Base-by-base conservation (phyloP, 169 alveolate species). In the Cryptosporidium parvum region DNA sequence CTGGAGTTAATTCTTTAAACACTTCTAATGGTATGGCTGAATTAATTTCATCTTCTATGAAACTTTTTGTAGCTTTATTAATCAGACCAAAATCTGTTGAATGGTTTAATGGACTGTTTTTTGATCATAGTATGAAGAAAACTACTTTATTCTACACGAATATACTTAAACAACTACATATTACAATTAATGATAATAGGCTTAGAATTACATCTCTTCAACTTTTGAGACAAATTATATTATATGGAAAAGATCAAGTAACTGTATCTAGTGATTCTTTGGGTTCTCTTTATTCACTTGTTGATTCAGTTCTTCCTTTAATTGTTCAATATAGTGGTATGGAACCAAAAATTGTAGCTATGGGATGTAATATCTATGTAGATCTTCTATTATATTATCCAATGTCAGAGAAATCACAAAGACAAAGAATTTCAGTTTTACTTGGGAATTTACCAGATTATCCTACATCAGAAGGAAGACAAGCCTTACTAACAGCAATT, bases 391-490 rank as follows among this genome's bases (percentile, higher is more conserved):
- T 80, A 42, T 80, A 62, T 42, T 80, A 80, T 59, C 89, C 89
- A 62, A 80, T 80, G 89, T 59, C 75, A n/a, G 68, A 59, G 14
- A 29, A 16, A 9, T 59, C 75, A 33, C 89, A 80, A 51, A 80
- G 67, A 39, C 73, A 65, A 44, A 80, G 89, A 48, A 65, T 80
- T 31, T 80, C 89, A 5, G 35, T 80, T n/a, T 31, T 80, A 26
- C 48, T 80, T 9, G 89, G 62, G 62, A 80, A 80, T 33, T 53
- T 80, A 21, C 62, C 89, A 23, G 75, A 65, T 12, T 80, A 80
- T 39, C 75, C 89, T 14, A 80, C 89, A 21, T 48, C 70, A 9
- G 89, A 80, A 42, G 89, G 89, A 33, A 80, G 89, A 62, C 56
- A 44, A n/a, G 75, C 89, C 2, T 21, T 80, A 5, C 35, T 80